phyloP scores from a whole-genome alignment of 2,329 filamentous ascomycete species.

The Xylariaceae sp. region DNA sequence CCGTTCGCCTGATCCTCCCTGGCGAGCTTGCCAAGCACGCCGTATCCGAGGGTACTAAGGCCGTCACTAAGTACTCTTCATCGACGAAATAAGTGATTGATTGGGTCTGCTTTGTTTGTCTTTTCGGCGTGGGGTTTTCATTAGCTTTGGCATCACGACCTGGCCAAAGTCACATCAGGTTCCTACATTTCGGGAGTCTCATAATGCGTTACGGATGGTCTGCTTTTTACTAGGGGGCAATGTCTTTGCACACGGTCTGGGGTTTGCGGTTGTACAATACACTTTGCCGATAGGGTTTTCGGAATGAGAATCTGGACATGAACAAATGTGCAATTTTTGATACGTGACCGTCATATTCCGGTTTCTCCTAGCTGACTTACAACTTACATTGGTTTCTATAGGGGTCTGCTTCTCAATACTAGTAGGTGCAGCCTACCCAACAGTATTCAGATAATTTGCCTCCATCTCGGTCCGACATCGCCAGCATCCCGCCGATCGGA shows the following conservation, averaged over 20 bases:
- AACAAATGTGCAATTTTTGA: slow-evolving; percentile 29
- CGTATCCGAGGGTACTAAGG: slow-evolving; percentile 99
- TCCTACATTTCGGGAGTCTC: slow-evolving; percentile 46
- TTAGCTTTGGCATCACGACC: slow-evolving; percentile 53
- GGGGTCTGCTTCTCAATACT: background rate
- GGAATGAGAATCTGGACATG: slow-evolving; percentile 59
- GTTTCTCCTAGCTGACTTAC: background rate
- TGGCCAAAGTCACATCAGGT: slow-evolving; percentile 36
- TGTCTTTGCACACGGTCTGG: slow-evolving; percentile 60
- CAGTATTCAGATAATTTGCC: no score
- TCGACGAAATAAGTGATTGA: slow-evolving; percentile 82
- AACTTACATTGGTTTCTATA: background rate
- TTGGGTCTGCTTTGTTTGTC: slow-evolving; percentile 46
- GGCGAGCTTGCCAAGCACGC: slow-evolving; percentile 99
- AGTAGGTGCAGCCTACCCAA: no score
- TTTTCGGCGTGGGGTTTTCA: slow-evolving; percentile 46
- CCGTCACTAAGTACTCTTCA: slow-evolving; percentile 99
- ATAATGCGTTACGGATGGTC: slow-evolving; percentile 71
- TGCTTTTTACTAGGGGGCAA: slow-evolving; percentile 58
- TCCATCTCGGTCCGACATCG: no score
- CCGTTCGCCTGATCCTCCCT: slow-evolving; percentile 94
- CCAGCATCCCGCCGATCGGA: no score
- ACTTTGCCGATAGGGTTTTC: slow-evolving; percentile 58
- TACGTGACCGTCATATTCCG: background rate
- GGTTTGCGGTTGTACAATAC: slow-evolving; percentile 71